phyloP scores from a whole-genome alignment of 78 protist species.

The Dictyostelium citrinum region DNA sequence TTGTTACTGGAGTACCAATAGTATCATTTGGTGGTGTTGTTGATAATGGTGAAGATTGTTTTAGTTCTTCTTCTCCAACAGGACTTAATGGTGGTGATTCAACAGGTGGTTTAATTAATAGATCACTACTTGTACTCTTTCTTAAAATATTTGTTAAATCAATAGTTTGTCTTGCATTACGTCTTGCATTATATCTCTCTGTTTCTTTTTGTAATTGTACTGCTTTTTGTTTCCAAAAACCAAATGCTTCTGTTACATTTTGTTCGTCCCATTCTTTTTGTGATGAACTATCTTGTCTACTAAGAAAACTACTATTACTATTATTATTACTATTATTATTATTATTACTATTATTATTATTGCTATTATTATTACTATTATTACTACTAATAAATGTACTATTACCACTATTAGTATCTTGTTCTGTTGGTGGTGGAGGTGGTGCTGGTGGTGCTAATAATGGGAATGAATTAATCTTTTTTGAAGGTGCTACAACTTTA shows the following conservation, averaged over 20 bases:
- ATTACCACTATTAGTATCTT: not conserved
- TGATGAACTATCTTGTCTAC: not conserved
- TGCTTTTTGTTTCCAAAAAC: slow-evolving; percentile 73
- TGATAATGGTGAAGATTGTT: not conserved
- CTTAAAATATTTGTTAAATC: slow-evolving; percentile 41
- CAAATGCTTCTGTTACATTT: slow-evolving; percentile 74
- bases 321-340: not conserved
- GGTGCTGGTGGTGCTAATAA: slow-evolving; percentile 53
- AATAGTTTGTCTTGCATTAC: slow-evolving; percentile 23
- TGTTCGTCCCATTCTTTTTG: slow-evolving; percentile 61
- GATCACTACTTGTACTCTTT: not conserved
- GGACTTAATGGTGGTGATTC: not conserved
- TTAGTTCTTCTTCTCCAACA: not conserved
- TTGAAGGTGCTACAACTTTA: not conserved
- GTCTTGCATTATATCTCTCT: slow-evolving; percentile 29
- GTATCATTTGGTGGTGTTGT: not conserved
- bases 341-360: not conserved
- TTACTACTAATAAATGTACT: not conserved
- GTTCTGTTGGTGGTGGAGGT: slow-evolving; percentile 55
- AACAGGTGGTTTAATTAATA: not conserved
- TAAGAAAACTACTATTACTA: not conserved
- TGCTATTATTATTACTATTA: not conserved
- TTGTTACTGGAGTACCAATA: not conserved
- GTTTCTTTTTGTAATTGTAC: slow-evolving; percentile 47
- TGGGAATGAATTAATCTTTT: slow-evolving; percentile 24